Evolutionary conservation across 225 moss, liverwort and hornwort species (phyloP).

Genomic region (Sphagnum tenellum): DNA sequence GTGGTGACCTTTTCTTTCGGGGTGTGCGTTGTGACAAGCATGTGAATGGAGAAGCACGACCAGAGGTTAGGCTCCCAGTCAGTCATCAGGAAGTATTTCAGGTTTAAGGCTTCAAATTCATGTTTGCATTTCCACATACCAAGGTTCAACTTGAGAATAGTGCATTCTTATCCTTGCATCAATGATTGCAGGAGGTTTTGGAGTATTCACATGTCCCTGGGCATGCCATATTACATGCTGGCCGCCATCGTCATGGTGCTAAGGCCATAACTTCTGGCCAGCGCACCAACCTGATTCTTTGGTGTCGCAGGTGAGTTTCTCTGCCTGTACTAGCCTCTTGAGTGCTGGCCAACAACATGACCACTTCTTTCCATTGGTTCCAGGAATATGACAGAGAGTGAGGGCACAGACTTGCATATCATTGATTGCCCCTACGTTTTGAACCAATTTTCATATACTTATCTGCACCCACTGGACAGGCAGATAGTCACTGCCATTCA

Average conservation of each 20-base stretch:
- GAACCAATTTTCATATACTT: too few species aligned
- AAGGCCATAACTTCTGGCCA: constrained; percentile 94
- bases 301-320: constrained; percentile 76
- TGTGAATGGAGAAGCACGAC: constrained; percentile 96
- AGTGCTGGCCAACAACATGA: too few species aligned
- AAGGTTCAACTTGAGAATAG: background rate
- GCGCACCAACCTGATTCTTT: constrained; percentile 89
- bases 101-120: too few species aligned
- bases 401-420: too few species aligned
- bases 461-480: too few species aligned
- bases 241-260: constrained; percentile 94
- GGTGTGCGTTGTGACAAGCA: constrained; percentile 99
- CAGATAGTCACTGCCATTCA: too few species aligned
- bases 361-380: too few species aligned
- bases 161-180: background rate
- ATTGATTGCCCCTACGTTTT: too few species aligned
- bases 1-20: constrained; percentile 94
- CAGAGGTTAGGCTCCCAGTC: constrained; percentile 46
- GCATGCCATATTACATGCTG: constrained; percentile 89
- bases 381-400: too few species aligned
- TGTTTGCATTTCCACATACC: background rate
- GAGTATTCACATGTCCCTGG: constrained; percentile 97
- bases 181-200: constrained; percentile 68
- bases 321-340: too few species aligned
- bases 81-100: too few species aligned